phyloP scores from a whole-genome alignment of 2,329 filamentous ascomycete species.

The Rhinocladiella mackenziei region DNA sequence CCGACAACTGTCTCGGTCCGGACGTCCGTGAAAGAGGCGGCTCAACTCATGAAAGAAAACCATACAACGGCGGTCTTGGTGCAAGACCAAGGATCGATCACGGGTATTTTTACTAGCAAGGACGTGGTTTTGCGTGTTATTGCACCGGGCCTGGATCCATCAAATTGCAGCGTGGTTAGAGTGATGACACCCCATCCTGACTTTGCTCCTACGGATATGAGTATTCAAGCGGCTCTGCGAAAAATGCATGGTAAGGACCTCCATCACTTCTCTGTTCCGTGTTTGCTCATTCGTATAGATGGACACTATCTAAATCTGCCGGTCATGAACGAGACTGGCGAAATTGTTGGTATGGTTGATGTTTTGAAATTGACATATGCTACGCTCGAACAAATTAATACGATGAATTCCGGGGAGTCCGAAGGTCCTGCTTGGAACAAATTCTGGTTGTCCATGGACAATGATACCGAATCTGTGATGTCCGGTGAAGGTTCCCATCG shows the following conservation, averaged over 20 bases:
- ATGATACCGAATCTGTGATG: slow-evolving; percentile 93
- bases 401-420: slow-evolving; percentile 80
- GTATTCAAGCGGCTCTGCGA: slow-evolving; percentile 90
- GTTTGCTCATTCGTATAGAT: slow-evolving; percentile 52
- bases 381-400: slow-evolving; percentile 86
- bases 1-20: slow-evolving; percentile 93
- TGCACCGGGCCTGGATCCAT: slow-evolving; percentile 88
- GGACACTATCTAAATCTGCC: slow-evolving; percentile 97
- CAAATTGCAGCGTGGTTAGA: slow-evolving; percentile 92
- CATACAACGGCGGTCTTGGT: slow-evolving; percentile 95
- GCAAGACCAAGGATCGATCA: slow-evolving; percentile 94
- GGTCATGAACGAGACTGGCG: slow-evolving; percentile 94
- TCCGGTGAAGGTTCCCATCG: slow-evolving; percentile 83
- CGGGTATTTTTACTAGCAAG: slow-evolving; percentile 98
- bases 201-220: slow-evolving; percentile 98
- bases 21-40: slow-evolving; percentile 94
- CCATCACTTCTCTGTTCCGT: background rate
- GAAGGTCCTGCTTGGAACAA: slow-evolving; percentile 99
- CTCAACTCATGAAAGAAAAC: slow-evolving; percentile 96
- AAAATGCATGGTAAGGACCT: slow-evolving; percentile 92
- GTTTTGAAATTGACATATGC: slow-evolving; percentile 97
- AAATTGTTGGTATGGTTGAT: slow-evolving; percentile 99
- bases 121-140: slow-evolving; percentile 98
- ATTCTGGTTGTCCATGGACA: slow-evolving; percentile 95
- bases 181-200: slow-evolving; percentile 99